Base-by-base conservation (phyloP, 768 basidiomycete species). In the Mycena alexandri region DNA sequence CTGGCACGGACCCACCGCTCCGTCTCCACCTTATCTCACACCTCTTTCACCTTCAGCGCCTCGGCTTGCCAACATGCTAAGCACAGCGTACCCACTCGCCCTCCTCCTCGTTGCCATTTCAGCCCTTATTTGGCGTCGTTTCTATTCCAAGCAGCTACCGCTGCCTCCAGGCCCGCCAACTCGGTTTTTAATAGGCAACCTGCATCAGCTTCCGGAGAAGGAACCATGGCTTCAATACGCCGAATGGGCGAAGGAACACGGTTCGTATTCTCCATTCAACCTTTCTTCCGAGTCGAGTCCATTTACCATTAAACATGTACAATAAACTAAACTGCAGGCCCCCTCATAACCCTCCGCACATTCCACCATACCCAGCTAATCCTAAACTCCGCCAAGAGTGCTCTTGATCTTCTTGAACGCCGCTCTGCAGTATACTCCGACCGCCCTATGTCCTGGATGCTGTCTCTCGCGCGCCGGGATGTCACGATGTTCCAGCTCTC, bases 361-460 rank as follows among this genome's bases (percentile, higher is more conserved):
- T 74, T 84, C 55, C 79, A 80, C 55, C 75, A 74, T 38, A 72
- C 79, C n/a, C 77, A 83, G 16, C 76, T 89, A 52, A 74, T 88
- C 64, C 73, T 89, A 22, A 88, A 85, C 75, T 81, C 81, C 19
- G 77, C 77, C 42, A 78, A 78, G 58, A 77, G 80, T 12, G 83
- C 80, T 2, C 71, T 77, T 33, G 85, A 86, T 51, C 77, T 89
- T 14, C 78, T 89, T 41, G 85, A 86, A 52, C 74, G 76, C 36
- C 82, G 85, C 13, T 83, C 85, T 11, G 73, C 72, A 14, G 81
- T 85, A 50, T 87, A 87, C 68, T 86, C 86, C 6, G 85, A 85
- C 67, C 76, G 86, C 36, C 86, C 85, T 1, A 66, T 70, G 1
- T 36, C 48, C 6, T 77, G 75, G 76, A 79, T 83, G 77, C 51